A percentile compares a stretch with the other conserved stretches of the same genome.
Evolutionary conservation across 116 monocot species (phyloP).

Genomic region (Papilionanthe hybrid): DNA sequence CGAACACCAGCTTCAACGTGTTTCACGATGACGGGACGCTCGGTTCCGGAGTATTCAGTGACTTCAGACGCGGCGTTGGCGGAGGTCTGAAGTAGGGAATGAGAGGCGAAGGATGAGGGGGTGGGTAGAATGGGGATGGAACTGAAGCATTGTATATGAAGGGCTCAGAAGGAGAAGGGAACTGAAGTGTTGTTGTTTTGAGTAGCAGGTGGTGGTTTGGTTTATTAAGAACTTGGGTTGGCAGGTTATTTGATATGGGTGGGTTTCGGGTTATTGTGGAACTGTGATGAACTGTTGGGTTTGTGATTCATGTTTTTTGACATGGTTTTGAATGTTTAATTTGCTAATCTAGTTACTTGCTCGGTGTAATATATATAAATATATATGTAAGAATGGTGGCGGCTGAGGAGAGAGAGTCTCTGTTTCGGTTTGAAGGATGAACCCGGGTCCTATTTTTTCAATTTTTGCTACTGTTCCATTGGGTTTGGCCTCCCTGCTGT

Average conservation of each 20-base stretch:
- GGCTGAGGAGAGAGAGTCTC: no score
- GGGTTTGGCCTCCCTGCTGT: no score
- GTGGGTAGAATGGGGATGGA: constrained; percentile 50
- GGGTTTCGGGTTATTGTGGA: constrained; percentile 6
- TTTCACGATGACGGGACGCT: constrained; percentile 53
- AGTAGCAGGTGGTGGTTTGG: background rate
- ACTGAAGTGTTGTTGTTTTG: constrained; percentile 6
- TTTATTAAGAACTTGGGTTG: background rate
- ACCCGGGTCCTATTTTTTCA: no score
- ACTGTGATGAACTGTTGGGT: background rate
- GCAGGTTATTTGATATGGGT: background rate
- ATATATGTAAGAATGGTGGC: no score
- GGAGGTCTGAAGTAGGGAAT: constrained; percentile 35
- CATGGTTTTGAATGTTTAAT: background rate
- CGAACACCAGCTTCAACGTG: constrained; percentile 45
- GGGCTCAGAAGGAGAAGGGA: constrained; percentile 59
- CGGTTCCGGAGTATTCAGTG: constrained; percentile 36
- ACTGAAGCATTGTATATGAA: constrained; percentile 53
- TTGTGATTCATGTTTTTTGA: background rate
- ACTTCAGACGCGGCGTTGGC: constrained; percentile 37
- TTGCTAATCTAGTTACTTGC: background rate
- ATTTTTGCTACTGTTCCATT: no score
- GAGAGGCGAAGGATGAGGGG: constrained; percentile 22
- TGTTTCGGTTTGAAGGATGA: no score
- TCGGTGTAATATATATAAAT: no score